phyloP scores from a whole-genome alignment of 1,284 basidiomycete genomes.

The Puccinia coronata region DNA sequence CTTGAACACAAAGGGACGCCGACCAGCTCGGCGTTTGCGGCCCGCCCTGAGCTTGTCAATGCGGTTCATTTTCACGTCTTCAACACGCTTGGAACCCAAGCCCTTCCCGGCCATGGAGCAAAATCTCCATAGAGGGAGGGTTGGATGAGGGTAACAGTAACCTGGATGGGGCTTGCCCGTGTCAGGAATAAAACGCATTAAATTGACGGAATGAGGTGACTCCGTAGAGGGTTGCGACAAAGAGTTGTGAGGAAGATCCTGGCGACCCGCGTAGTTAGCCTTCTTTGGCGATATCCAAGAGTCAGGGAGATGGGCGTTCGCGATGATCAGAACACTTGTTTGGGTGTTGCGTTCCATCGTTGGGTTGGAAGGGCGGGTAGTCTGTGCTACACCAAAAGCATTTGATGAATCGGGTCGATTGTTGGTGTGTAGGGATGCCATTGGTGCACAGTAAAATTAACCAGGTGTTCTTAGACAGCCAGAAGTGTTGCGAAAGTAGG shows the following conservation, averaged over 20 bases:
- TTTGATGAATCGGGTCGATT: conserved; percentile 21
- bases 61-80: conserved; percentile 47
- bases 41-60: conserved; percentile 33
- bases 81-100: conserved; percentile 23
- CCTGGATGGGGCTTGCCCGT: neutral
- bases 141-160: neutral
- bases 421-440: conserved; percentile 17
- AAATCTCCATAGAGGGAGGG: conserved; percentile 5
- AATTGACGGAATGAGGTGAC: neutral
- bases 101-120: conserved; percentile 25
- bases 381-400: neutral
- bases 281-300: neutral
- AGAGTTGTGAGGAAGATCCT: neutral
- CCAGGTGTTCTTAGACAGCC: neutral
- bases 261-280: neutral
- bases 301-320: neutral
- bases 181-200: neutral
- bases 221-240: neutral
- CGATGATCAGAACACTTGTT: neutral
- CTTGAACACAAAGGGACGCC: conserved; percentile 44
- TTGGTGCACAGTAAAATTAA: neutral
- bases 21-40: conserved; percentile 15
- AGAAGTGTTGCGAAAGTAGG: neutral
- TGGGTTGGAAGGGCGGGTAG: conserved; percentile 11
- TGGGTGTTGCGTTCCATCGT: conserved; percentile 23